A percentile compares a stretch with the other conserved stretches of the same genome.
Conservation (phyloP, 371 early-diverging fungal genomes). For the Syncephalastrum monosporum region DNA sequence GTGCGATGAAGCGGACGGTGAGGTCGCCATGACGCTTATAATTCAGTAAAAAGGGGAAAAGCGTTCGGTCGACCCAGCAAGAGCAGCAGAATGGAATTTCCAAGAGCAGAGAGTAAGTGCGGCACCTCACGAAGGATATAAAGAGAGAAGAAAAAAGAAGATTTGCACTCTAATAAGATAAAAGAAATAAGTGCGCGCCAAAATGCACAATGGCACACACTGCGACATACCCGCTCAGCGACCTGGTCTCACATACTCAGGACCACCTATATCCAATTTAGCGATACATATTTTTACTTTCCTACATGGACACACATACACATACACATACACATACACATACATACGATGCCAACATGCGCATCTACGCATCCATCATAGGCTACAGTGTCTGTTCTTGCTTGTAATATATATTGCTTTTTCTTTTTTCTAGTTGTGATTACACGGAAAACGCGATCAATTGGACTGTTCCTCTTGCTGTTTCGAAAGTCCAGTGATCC, state of each 20-base stretch:
- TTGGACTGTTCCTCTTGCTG: too few species aligned
- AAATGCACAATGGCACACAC: not conserved
- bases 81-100: not conserved
- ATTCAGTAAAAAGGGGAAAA: not conserved
- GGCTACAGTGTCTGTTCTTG: too few species aligned
- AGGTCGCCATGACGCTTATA: slow-evolving; percentile 19
- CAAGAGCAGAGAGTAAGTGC: not conserved
- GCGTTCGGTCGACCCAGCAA: slow-evolving; percentile 1
- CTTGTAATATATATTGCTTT: not conserved
- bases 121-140: not conserved
- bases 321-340: not conserved
- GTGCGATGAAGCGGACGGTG: slow-evolving; percentile 28
- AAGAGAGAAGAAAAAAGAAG: not conserved
- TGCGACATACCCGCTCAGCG: too few species aligned
- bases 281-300: too few species aligned
- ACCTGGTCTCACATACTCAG: not conserved
- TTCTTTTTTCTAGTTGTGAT: not conserved
- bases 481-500: too few species aligned
- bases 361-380: not conserved
- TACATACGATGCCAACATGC: not conserved
- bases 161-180: not conserved
- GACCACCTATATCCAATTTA: not conserved
- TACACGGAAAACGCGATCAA: not conserved
- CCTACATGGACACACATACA: too few species aligned
- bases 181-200: not conserved